A percentile compares a stretch with the other conserved stretches of the same genome.
Evolutionary conservation across 495 filamentous ascomycete species (phyloP).

Genomic region (Hypoxylon intermedium): DNA sequence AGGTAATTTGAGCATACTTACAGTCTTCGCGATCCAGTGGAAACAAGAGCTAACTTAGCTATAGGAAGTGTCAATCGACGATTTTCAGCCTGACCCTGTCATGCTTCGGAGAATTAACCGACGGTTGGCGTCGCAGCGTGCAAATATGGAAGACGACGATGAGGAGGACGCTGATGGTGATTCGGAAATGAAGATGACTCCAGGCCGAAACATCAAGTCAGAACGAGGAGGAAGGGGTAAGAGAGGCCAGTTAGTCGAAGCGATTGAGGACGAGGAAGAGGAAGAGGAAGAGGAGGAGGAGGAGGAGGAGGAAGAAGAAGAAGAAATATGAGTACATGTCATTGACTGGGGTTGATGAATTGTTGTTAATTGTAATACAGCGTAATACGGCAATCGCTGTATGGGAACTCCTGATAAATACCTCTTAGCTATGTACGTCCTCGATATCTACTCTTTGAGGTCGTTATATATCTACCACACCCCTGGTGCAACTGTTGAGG

Average conservation of each 20-base stretch:
- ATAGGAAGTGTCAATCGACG: conserved; percentile 45
- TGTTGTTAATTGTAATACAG: no score
- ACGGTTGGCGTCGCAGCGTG: conserved; percentile 39
- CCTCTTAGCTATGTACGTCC: no score
- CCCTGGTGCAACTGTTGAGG: no score
- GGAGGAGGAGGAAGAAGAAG: not conserved
- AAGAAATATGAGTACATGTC: no score
- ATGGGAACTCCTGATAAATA: no score
- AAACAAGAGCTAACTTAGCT: conserved; percentile 6
- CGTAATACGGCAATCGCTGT: no score
- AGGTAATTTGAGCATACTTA: conserved; percentile 42
- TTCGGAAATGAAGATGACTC: conserved; percentile 20
- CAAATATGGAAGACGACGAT: conserved; percentile 11
- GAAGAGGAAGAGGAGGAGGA: conserved; percentile 10
- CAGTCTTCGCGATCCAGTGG: not conserved
- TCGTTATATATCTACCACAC: no score
- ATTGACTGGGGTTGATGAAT: no score
- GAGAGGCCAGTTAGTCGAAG: conserved; percentile 11
- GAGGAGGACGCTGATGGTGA: conserved; percentile 40
- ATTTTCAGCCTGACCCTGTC: conserved; percentile 52
- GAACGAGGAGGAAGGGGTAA: conserved; percentile 12
- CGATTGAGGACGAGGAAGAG: conserved; percentile 9
- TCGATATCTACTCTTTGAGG: no score
- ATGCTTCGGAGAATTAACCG: conserved; percentile 53
- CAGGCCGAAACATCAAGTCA: conserved; percentile 3